These are phyloP conservation scores for Lotmaria passim DNA, from an alignment of 208 protist species.

Conservation along the genomic window DNA sequence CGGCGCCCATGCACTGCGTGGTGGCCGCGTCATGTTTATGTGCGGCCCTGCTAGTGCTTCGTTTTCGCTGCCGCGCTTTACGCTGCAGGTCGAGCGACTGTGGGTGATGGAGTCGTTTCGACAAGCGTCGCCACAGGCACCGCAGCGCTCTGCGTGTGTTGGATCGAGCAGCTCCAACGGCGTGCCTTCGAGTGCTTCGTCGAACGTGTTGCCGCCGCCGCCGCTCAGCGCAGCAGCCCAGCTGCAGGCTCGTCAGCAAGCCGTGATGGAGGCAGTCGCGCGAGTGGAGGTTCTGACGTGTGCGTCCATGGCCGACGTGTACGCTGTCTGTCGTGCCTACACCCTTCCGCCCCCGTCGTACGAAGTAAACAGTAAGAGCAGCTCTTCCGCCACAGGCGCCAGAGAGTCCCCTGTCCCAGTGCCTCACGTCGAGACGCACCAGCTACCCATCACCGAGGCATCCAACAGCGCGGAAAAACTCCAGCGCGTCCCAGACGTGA, in stretches of 20 bases:
- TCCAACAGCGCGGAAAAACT: no score
- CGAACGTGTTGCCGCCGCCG: no score
- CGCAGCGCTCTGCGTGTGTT: neutral
- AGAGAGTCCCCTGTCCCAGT: no score
- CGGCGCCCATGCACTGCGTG: constrained; percentile 48
- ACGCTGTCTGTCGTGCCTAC: constrained; percentile 36
- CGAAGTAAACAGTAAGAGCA: neutral
- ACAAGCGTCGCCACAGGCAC: neutral
- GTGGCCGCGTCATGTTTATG: constrained; percentile 56
- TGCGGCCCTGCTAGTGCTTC: constrained; percentile 41
- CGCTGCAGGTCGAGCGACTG: constrained; percentile 44
- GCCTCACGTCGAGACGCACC: no score
- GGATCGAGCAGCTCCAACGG: neutral
- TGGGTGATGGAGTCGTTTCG: constrained; percentile 4
- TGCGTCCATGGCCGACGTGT: constrained; percentile 42
- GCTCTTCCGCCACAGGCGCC: neutral
- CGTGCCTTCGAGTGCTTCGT: neutral
- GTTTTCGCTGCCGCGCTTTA: constrained; percentile 47
- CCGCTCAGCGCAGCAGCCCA: neutral
- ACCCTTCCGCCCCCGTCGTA: constrained; percentile 8
- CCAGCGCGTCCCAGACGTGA: constrained; percentile 4
- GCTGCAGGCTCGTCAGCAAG: constrained; percentile 24
- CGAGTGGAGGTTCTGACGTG: constrained; percentile 64
- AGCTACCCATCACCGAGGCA: no score
- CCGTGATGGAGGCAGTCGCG: constrained; percentile 40